Base-by-base conservation (phyloP, 2,329 filamentous ascomycete species). In the Penicillium sp. region DNA sequence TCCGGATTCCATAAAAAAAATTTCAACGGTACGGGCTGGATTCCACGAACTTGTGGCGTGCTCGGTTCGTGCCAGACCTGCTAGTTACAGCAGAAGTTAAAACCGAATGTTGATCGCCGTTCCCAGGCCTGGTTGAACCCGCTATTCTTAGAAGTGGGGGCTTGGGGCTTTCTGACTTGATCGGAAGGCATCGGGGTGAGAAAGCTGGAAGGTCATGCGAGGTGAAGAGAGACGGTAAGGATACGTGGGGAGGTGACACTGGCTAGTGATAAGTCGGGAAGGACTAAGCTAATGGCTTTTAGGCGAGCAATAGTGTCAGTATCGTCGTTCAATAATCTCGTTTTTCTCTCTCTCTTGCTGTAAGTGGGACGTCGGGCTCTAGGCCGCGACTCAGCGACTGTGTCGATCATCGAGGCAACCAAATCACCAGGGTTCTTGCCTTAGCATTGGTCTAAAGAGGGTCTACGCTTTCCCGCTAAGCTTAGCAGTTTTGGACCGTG, bases 71-170 rank as follows among this genome's bases (percentile, higher is more conserved):
- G 31, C 14, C 14, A 33, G 5, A 33, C 31, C 16, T 33, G 11
- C 31, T 33, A 7, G 11, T 33, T 39, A 39, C 35, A 39, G 8
- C n/a, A 19, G 35, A 39, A 19, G n/a, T 4, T 39, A 39, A 19
- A n/a, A 10, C 9, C 9, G 19, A 19, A 19, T 39, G 43, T 14
- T 49, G 47, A 49, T 49, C 47, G 47, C 47, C 47, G 29, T 35
- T 37, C 14, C 22, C 31, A 10, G 27, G n/a, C 26, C 43, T n/a
- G 44, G 31, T 35, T 35, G 14, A 50, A 19, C 9, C 10, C 44
- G 7, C 51, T 55, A 51, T 59, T 61, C 51, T 53, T 61, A 54
- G 48, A 49, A 58, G 55, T 56, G 48, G 54, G 45, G 50, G 19
- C 13, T 49, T 22, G 8, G 35, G n/a, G 9, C 22, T 26, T 48